phyloP scores from a whole-genome alignment of 2,329 filamentous ascomycete genomes.

The Graphilbum fragrans region DNA sequence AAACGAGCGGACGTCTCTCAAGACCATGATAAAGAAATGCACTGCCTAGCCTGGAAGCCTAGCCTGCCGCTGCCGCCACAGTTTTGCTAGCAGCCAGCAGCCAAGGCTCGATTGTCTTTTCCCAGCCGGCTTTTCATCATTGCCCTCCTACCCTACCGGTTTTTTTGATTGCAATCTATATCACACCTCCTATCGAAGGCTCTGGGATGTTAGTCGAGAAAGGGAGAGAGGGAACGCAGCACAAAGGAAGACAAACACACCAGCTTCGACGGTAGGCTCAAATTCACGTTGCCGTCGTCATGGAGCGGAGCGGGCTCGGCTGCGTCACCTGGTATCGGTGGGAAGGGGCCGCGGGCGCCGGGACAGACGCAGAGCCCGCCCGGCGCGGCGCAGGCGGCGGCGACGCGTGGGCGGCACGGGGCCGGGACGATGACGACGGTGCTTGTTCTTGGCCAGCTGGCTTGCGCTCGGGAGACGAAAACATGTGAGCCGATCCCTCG shows the following conservation, averaged over 20 bases:
- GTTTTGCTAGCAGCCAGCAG: too few relatives aligned
- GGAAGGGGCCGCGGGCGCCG: slow-evolving; percentile 31
- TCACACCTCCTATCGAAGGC: too few relatives aligned
- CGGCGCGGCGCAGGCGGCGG: slow-evolving; percentile 27
- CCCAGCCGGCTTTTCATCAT: too few relatives aligned
- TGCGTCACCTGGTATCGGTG: slow-evolving; percentile 39
- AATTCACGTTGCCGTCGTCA: slow-evolving; percentile 50
- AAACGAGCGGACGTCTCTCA: too few relatives aligned
- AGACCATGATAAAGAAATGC: too few relatives aligned
- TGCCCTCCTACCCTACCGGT: too few relatives aligned
- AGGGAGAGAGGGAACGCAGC: too few relatives aligned
- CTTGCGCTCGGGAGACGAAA: slow-evolving; percentile 14
- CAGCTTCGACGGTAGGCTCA: background rate
- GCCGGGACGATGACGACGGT: background rate
- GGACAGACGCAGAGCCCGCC: slow-evolving; percentile 19
- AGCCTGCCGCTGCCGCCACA: too few relatives aligned
- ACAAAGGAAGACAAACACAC: background rate
- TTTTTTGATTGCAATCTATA: too few relatives aligned
- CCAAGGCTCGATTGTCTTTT: too few relatives aligned
- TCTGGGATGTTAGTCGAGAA: too few relatives aligned
- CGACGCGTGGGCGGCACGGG: slow-evolving; percentile 12
- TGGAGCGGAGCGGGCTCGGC: slow-evolving; percentile 57
- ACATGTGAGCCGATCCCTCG: slow-evolving; percentile 71
- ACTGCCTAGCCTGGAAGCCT: too few relatives aligned
- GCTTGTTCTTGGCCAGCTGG: slow-evolving; percentile 2